phyloP scores from a whole-genome alignment of 106 monocot species.

The Amphibolis antarctica region DNA sequence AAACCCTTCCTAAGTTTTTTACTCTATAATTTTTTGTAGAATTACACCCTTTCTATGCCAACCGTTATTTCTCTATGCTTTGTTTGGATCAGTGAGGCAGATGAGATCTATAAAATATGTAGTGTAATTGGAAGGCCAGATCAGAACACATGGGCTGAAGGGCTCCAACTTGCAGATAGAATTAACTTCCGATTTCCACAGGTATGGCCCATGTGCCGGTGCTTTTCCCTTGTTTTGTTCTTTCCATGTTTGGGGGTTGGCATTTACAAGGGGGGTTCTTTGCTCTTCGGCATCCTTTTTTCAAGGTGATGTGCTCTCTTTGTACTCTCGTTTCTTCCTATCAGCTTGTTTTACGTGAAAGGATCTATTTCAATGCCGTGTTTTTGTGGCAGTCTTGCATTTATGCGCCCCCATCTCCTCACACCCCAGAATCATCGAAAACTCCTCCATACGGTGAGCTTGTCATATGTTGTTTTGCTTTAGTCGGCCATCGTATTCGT shows the following conservation, averaged over 20 bases:
- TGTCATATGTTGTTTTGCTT: too few relatives aligned
- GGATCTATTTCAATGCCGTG: too few relatives aligned
- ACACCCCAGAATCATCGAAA: slow-evolving; percentile 12
- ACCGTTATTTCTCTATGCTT: too few relatives aligned
- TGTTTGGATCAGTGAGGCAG: slow-evolving; percentile 36
- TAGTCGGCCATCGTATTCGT: too few relatives aligned
- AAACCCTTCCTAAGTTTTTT: too few relatives aligned
- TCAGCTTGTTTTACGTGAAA: too few relatives aligned
- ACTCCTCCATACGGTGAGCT: slow-evolving; percentile 51
- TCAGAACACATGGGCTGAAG: slow-evolving; percentile 44
- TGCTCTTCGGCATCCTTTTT: slow-evolving; percentile 59
- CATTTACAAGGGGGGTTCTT: too few relatives aligned
- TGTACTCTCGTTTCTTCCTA: neutral
- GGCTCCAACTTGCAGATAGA: slow-evolving; percentile 36
- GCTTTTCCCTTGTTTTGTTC: neutral
- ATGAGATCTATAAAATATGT: slow-evolving; percentile 76
- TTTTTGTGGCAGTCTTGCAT: slow-evolving; percentile 43
- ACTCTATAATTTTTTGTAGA: too few relatives aligned
- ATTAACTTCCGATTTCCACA: slow-evolving; percentile 56
- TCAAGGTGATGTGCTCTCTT: slow-evolving; percentile 29
- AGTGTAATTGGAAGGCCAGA: slow-evolving; percentile 60
- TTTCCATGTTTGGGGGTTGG: too few relatives aligned
- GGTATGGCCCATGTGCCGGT: neutral
- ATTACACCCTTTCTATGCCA: too few relatives aligned
- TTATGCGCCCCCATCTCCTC: slow-evolving; percentile 53